Conservation (phyloP, 805 yeast genomes). For the Ogataea ganodermae region DNA sequence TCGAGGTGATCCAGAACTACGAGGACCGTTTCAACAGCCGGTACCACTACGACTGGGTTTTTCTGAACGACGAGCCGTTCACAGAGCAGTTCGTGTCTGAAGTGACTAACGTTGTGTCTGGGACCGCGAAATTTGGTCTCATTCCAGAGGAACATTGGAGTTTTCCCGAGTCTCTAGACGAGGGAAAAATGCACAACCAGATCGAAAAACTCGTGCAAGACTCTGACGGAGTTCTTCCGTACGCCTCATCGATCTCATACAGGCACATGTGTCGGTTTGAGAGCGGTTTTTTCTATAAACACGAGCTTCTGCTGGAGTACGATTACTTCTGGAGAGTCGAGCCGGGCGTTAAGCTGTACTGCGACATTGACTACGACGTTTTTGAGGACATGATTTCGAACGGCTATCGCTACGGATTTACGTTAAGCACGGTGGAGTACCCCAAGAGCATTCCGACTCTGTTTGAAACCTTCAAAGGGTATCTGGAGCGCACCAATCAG, state of each 20-base stretch:
- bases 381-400: slow-evolving; percentile 74
- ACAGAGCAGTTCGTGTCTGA: slow-evolving; percentile 52
- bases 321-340: slow-evolving; percentile 94
- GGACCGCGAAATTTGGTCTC: slow-evolving; percentile 61
- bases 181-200: slow-evolving; percentile 18
- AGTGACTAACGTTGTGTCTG: slow-evolving; percentile 55
- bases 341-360: slow-evolving; percentile 73
- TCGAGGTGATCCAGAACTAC: slow-evolving; percentile 60
- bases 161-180: slow-evolving; percentile 48
- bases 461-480: slow-evolving; percentile 40
- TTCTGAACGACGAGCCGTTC: slow-evolving; percentile 70
- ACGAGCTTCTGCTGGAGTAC: slow-evolving; percentile 65
- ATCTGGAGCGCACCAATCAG: slow-evolving; percentile 39
- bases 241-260: slow-evolving; percentile 62
- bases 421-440: slow-evolving; percentile 74
- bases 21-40: slow-evolving; percentile 66
- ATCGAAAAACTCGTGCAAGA: slow-evolving; percentile 26
- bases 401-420: slow-evolving; percentile 69
- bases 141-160: slow-evolving; percentile 69
- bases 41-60: slow-evolving; percentile 77
- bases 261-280: slow-evolving; percentile 91
- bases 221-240: slow-evolving; percentile 48
- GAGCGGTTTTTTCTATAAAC: slow-evolving; percentile 80
- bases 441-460: slow-evolving; percentile 61
- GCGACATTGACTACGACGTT: slow-evolving; percentile 75